Conservation (phyloP, 495 filamentous ascomycete genomes). For the Cercophora sp. region DNA sequence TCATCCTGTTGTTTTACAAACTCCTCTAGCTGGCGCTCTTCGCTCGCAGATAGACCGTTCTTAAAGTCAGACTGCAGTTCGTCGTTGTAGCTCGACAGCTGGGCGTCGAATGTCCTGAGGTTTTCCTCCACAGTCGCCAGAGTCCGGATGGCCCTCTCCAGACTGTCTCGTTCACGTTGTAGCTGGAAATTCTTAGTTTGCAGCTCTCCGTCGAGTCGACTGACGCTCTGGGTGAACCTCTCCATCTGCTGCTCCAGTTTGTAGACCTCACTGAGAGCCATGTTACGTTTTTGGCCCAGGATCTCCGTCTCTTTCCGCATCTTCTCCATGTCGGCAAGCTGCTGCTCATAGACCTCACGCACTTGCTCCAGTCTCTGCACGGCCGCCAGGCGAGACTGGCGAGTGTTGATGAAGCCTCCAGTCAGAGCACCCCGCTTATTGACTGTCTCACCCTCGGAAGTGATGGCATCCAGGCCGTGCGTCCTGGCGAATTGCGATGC, state of each 20-base stretch:
- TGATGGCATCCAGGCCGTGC: conserved; percentile 88
- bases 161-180: conserved; percentile 67
- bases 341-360: conserved; percentile 68
- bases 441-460: conserved; percentile 85
- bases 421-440: conserved; percentile 93
- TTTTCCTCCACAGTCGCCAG: conserved; percentile 71
- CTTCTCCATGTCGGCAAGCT: conserved; percentile 42
- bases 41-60: conserved; percentile 75
- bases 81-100: conserved; percentile 65
- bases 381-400: conserved; percentile 76
- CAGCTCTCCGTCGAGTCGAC: conserved; percentile 70
- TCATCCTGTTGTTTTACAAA: conserved; percentile 66
- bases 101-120: conserved; percentile 69
- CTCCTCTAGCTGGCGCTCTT: conserved; percentile 75
- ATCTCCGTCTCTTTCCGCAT: conserved; percentile 59
- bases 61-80: conserved; percentile 87
- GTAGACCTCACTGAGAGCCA: conserved; percentile 71
- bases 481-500: conserved; percentile 85
- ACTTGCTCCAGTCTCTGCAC: conserved; percentile 71
- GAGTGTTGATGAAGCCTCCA: conserved; percentile 84
- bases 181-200: conserved; percentile 65
- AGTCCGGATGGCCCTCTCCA: conserved; percentile 65
- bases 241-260: conserved; percentile 75
- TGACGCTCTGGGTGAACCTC: conserved; percentile 78
- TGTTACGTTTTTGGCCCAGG: conserved; percentile 83